These are phyloP conservation scores for Phytomonas francai DNA, from an alignment of 208 protist genomes.

Conservation along the genomic window DNA sequence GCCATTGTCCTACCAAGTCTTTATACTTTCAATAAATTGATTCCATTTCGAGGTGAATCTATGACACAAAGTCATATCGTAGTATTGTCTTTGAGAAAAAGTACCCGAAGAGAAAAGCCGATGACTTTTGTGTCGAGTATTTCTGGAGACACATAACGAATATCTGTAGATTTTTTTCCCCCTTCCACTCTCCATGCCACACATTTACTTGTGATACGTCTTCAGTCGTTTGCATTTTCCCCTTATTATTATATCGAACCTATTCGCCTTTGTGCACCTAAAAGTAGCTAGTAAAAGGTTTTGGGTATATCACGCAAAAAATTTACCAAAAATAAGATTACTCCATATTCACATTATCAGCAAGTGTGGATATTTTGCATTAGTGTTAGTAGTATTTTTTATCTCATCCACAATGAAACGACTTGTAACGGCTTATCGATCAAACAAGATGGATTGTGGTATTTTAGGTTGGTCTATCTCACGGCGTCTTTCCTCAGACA, in stretches of 20 bases:
- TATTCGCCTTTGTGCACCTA: not conserved
- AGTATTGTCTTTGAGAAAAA: not conserved
- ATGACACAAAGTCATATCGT: not conserved
- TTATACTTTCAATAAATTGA: not conserved
- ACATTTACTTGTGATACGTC: not conserved
- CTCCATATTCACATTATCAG: not conserved
- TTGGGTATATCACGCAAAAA: not conserved
- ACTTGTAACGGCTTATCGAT: not conserved
- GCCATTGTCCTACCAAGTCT: not conserved
- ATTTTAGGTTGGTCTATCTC: conserved; percentile 2
- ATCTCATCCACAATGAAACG: not conserved
- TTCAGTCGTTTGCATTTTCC: not conserved
- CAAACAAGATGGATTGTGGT: not conserved
- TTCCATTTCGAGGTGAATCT: not conserved
- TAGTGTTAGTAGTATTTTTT: conserved; percentile 1
- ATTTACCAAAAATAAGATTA: not conserved
- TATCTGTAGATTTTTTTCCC: not conserved
- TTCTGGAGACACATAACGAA: not conserved
- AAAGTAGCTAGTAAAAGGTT: not conserved
- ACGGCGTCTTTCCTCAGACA: conserved; percentile 8
- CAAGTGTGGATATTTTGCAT: not conserved
- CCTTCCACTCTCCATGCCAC: not conserved
- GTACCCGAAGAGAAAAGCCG: not conserved
- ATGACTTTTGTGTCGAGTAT: not conserved
- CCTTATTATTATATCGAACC: not conserved